Conservation (phyloP, 2,329 filamentous ascomycete species). For the Parastagonospora avenae region DNA sequence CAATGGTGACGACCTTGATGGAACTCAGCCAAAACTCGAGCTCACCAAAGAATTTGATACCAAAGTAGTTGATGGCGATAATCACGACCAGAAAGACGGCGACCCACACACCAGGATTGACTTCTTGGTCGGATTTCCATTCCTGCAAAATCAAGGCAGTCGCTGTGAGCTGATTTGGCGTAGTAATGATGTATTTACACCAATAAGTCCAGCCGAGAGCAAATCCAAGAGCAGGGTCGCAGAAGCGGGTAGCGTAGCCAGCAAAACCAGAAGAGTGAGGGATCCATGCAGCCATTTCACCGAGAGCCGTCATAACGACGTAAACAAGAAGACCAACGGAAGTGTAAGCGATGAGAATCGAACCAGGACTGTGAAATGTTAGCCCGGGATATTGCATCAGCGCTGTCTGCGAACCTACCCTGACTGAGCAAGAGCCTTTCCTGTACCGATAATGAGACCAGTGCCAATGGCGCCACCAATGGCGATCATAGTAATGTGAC, state of each 20-base stretch:
- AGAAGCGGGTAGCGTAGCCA: slow-evolving; percentile 79
- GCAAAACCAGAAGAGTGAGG: slow-evolving; percentile 80
- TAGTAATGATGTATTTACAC: slow-evolving; percentile 80
- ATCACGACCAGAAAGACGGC: slow-evolving; percentile 59
- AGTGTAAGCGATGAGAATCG: slow-evolving; percentile 73
- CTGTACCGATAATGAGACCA: slow-evolving; percentile 72
- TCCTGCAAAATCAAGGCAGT: slow-evolving; percentile 78
- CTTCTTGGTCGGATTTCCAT: slow-evolving; percentile 68
- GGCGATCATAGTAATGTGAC: slow-evolving; percentile 68
- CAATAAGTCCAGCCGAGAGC: slow-evolving; percentile 69
- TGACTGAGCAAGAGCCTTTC: slow-evolving; percentile 55
- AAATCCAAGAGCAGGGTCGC: slow-evolving; percentile 80
- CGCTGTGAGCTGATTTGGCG: slow-evolving; percentile 83
- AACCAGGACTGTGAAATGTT: slow-evolving; percentile 58
- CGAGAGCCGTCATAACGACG: slow-evolving; percentile 79
- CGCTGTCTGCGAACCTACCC: slow-evolving; percentile 37
- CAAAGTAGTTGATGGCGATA: slow-evolving; percentile 54
- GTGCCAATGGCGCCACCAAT: slow-evolving; percentile 77
- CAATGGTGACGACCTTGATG: slow-evolving; percentile 53
- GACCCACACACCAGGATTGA: slow-evolving; percentile 83
- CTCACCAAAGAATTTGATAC: slow-evolving; percentile 63
- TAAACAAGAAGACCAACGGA: slow-evolving; percentile 75
- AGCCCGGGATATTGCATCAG: slow-evolving; percentile 6
- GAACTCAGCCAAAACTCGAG: slow-evolving; percentile 57
- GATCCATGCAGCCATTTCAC: slow-evolving; percentile 85